phyloP scores from a whole-genome alignment of 768 basidiomycete species.

The Galerina marginata region DNA sequence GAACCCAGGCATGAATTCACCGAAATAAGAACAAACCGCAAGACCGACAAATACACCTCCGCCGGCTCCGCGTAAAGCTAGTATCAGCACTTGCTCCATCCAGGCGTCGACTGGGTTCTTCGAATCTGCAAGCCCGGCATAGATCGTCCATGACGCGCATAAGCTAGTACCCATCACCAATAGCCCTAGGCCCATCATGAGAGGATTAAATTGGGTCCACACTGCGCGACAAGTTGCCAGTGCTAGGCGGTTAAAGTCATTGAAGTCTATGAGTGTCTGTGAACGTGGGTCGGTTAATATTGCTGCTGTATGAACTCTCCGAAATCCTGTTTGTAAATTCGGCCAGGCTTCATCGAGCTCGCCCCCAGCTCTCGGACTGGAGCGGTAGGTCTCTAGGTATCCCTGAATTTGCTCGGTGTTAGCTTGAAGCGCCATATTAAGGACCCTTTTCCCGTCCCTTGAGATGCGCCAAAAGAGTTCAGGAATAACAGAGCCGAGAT shows the following conservation, averaged over 20 bases:
- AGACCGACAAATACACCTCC: conserved; percentile 44
- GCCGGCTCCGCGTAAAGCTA: conserved; percentile 38
- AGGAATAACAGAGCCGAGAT: conserved; percentile 89
- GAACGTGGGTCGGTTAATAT: conserved; percentile 36
- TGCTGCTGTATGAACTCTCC: conserved; percentile 29
- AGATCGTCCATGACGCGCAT: conserved; percentile 60
- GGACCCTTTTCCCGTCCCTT: conserved; percentile 38
- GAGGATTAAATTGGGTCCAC: conserved; percentile 94
- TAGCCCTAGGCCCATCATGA: conserved; percentile 79
- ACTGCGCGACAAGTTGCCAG: conserved; percentile 78
- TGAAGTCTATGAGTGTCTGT: conserved; percentile 54
- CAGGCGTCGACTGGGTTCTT: conserved; percentile 49
- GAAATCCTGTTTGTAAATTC: conserved; percentile 53
- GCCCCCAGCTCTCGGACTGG: conserved; percentile 60
- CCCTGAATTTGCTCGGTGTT: conserved; percentile 77
- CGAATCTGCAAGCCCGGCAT: conserved; percentile 48
- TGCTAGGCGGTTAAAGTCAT: conserved; percentile 64
- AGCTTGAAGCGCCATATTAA: conserved; percentile 66
- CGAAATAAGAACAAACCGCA: conserved; percentile 34
- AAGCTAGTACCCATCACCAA: conserved; percentile 60
- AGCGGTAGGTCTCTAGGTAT: conserved; percentile 81
- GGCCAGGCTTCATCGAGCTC: conserved; percentile 77
- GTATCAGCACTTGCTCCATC: conserved; percentile 37
- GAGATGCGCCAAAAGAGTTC: conserved; percentile 75
- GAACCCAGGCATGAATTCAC: conserved; percentile 49